phyloP scores from a whole-genome alignment of 208 protist genomes.

The Crithidia mellificae region DNA sequence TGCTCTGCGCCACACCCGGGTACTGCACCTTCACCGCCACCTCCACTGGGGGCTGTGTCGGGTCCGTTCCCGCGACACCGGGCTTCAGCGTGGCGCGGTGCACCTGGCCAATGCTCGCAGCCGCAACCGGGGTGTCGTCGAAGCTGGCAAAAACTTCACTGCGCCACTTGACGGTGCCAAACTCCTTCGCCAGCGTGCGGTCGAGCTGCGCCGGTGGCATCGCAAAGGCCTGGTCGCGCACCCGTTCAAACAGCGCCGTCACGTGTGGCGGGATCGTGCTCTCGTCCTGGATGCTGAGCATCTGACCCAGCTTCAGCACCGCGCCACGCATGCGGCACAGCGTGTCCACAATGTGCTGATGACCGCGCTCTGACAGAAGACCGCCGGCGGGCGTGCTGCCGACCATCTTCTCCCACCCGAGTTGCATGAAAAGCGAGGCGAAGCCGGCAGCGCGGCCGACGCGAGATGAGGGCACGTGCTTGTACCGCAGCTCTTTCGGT shows the following conservation, averaged over 20 bases:
- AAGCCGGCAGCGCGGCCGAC: conserved; percentile 63
- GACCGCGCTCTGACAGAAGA: conserved; percentile 46
- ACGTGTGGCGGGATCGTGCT: conserved; percentile 74
- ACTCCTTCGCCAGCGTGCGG: conserved; percentile 42
- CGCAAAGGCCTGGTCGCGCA: conserved; percentile 84
- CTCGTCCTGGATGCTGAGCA: conserved; percentile 92
- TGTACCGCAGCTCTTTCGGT: conserved; percentile 36
- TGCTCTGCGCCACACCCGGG: conserved; percentile 77
- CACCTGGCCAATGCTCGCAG: conserved; percentile 97
- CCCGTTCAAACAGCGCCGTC: conserved; percentile 71
- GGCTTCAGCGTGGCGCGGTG: conserved; percentile 67
- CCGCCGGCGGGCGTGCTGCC: conserved; percentile 35
- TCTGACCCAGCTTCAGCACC: conserved; percentile 96
- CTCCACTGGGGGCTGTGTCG: conserved; percentile 52
- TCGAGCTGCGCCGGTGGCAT: conserved; percentile 82
- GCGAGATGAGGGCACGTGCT: conserved; percentile 64
- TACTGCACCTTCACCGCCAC: conserved; percentile 94
- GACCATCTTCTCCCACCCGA: conserved; percentile 67
- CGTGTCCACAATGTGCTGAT: conserved; percentile 90
- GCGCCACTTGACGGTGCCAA: conserved; percentile 54
- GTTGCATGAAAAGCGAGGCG: conserved; percentile 63
- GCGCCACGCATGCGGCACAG: conserved; percentile 94
- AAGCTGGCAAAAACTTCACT: conserved; percentile 74
- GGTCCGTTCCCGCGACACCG: conserved; percentile 34
- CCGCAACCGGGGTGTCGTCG: conserved; percentile 90